Evolutionary conservation across 192 early-diverging fungal genomes (phyloP), one percentile per base, ranked within the genome.

Genomic region (Coemansia sp.): DNA sequence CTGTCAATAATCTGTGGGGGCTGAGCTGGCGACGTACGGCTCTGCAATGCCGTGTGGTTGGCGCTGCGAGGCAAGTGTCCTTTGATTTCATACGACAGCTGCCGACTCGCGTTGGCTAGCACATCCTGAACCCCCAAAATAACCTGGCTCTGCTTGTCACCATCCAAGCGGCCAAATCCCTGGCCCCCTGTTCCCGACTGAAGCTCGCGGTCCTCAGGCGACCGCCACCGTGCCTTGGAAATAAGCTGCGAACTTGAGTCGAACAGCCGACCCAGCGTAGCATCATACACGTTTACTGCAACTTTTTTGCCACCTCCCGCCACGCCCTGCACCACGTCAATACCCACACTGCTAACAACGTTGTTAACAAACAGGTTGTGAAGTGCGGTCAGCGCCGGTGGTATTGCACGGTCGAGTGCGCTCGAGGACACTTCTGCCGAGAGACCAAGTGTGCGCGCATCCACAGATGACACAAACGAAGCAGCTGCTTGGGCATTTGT

Each of bases 311-410:
- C 57, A 1, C 77, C 77, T 44, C 71, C 82, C 14, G 82, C 72
- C 15, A 83, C 76, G 12, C 77, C 77, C 55, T 72, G 77, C n/a
- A 80, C 60, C 11, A 80, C 82, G 17, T 83, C 77, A 21, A 75
- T 72, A 11, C 66, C 73, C 20, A 72, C 73, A 20, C 60, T 66
- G 40, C 65, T 78, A 4, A 77, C 62, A 1, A 67, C 69, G 26
- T 76, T 75, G 54, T 69, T 72, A 66, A 72, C 65, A 11, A 75
- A 31, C 54, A 69, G 56, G 28, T 57, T 64, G 20, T 74, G 75
- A 36, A 78, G 49, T 5, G 59, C 62, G 3, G 54, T 44, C 6
- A 74, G 63, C 2, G 69, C 67, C 20, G 69, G 72, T 11, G 67
- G 63, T 36, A 57, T 47, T 8, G 62, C 65, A 4, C 66, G 63